Evolutionary conservation across 208 protist species (phyloP).

Genomic region (Wallacemonas sp.): DNA sequence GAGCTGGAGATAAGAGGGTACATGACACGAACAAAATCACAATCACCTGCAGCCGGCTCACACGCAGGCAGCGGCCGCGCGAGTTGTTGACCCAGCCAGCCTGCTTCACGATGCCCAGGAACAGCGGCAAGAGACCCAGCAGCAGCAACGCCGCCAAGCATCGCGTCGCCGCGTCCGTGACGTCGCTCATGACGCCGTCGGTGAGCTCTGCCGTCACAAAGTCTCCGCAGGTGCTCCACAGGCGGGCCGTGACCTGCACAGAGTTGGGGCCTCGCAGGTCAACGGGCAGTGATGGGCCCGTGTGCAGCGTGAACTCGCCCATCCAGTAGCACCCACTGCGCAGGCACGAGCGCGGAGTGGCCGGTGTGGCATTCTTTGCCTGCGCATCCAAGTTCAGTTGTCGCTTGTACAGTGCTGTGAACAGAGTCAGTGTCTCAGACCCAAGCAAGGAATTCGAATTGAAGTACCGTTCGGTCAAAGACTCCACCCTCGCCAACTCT

Average conservation of each 20-base stretch:
- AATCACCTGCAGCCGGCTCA: constrained; percentile 22
- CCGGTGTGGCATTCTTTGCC: too few species aligned
- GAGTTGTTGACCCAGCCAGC: constrained; percentile 27
- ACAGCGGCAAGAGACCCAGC: not conserved
- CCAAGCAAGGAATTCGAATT: not conserved
- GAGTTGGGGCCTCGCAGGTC: not conserved
- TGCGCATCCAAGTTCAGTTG: too few species aligned
- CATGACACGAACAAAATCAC: too few species aligned
- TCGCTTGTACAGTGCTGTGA: too few species aligned
- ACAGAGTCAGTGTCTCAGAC: not conserved
- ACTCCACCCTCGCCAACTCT: too few species aligned
- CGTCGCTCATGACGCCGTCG: too few species aligned
- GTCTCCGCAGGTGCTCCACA: constrained; percentile 32
- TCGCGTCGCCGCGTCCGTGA: too few species aligned
- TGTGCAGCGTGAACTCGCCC: not conserved
- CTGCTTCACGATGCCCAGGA: constrained; percentile 8
- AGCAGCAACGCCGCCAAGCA: not conserved
- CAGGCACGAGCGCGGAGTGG: too few species aligned
- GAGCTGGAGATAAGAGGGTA: too few species aligned
- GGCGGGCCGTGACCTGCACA: not conserved
- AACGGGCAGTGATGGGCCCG: not conserved
- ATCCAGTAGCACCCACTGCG: constrained; percentile 25
- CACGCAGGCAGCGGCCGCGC: constrained; percentile 22
- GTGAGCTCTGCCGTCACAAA: too few species aligned
- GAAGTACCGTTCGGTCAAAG: too few species aligned